These are phyloP conservation scores for Beauveria sp. DNA, from an alignment of 2,329 filamentous ascomycete genomes.

Conservation along the genomic window DNA sequence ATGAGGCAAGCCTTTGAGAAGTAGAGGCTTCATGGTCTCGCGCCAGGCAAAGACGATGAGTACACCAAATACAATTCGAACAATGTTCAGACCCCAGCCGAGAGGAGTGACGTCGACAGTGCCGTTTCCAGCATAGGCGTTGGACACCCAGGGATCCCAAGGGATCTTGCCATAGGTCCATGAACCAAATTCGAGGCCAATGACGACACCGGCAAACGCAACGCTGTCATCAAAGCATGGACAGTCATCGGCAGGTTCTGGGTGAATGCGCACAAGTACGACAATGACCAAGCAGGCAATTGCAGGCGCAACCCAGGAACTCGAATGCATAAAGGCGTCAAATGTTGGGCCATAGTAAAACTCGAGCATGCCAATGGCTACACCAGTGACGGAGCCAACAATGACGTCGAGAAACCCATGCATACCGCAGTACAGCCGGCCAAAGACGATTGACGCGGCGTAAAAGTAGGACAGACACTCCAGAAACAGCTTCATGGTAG, in stretches of 20 bases:
- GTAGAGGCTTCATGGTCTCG: slow-evolving; percentile 75
- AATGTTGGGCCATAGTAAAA: slow-evolving; percentile 54
- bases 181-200: slow-evolving; percentile 72
- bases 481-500: slow-evolving; percentile 52
- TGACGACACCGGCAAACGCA: slow-evolving; percentile 81
- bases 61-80: slow-evolving; percentile 72
- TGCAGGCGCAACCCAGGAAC: slow-evolving; percentile 56
- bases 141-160: slow-evolving; percentile 34
- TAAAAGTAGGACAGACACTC: slow-evolving; percentile 75
- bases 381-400: slow-evolving; percentile 70
- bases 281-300: slow-evolving; percentile 60
- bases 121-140: slow-evolving; percentile 37
- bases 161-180: slow-evolving; percentile 68
- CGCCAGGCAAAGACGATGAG: slow-evolving; percentile 83
- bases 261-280: slow-evolving; percentile 77
- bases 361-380: slow-evolving; percentile 51
- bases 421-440: slow-evolving; percentile 95
- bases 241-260: slow-evolving; percentile 92
- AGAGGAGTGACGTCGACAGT: slow-evolving; percentile 60
- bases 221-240: slow-evolving; percentile 96
- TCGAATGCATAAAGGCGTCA: slow-evolving; percentile 62
- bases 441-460: slow-evolving; percentile 79
- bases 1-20: slow-evolving; percentile 73
- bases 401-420: slow-evolving; percentile 92
- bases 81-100: slow-evolving; percentile 54